Evolutionary conservation across 139 green algal genomes (phyloP).

Genomic region (Micromonas pusilla): DNA sequence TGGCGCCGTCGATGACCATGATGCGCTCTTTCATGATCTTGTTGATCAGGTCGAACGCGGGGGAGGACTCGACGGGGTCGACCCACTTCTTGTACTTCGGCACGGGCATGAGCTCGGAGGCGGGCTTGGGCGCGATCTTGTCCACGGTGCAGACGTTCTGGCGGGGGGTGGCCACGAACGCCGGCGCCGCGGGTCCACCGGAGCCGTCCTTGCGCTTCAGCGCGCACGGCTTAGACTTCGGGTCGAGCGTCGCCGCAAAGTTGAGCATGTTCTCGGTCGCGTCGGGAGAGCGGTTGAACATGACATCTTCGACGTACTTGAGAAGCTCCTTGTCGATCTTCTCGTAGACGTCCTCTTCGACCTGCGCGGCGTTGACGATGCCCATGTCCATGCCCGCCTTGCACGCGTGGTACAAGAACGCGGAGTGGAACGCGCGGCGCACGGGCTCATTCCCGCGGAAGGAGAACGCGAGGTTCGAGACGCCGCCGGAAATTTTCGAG

Average conservation of each 20-base stretch:
- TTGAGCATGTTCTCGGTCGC: conserved; percentile 92
- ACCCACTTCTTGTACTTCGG: conserved; percentile 22
- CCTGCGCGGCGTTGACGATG: conserved; percentile 93
- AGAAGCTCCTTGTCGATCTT: conserved; percentile 98
- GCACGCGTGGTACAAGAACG: conserved; percentile 92
- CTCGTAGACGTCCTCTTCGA: conserved; percentile 87
- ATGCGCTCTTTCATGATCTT: conserved; percentile 82
- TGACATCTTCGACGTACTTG: conserved; percentile 91
- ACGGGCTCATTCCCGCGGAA: conserved; percentile 97
- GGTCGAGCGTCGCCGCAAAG: conserved; percentile 80
- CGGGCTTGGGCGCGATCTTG: conserved; percentile 7
- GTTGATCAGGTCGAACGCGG: conserved; percentile 63
- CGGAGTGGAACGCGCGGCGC: conserved; percentile 82
- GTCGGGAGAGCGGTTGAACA: conserved; percentile 95
- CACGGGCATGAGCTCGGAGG: conserved; percentile 11
- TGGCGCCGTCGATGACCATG: conserved; percentile 91
- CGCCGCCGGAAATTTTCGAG: conserved; percentile 88
- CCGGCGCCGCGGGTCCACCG: conserved; percentile 33
- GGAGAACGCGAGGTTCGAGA: conserved; percentile 97
- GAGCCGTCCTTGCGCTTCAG: conserved; percentile 43
- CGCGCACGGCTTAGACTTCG: conserved; percentile 83
- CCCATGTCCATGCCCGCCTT: conserved; percentile 98
- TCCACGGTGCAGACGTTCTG: conserved; percentile 25
- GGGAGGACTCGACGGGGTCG: conserved; percentile 6
- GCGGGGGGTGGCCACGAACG: conserved; percentile 18